Base-by-base conservation (phyloP, 202 grass and related monocot species). In the Setaria viridis region DNA sequence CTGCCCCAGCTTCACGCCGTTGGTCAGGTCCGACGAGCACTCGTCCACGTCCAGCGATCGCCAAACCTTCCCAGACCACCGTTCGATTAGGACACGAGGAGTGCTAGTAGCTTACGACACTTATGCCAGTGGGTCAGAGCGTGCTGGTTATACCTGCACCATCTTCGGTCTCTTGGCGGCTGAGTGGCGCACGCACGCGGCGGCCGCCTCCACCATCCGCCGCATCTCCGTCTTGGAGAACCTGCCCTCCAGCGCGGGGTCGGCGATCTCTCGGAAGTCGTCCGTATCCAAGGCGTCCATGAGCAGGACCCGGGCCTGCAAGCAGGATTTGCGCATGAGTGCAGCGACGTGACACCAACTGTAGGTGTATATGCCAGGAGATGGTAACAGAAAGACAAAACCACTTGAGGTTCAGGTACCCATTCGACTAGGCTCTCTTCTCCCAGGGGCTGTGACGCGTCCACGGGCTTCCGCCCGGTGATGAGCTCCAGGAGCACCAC, bases 401-500 rank as follows among this genome's bases (percentile, higher is more conserved):
- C 43, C 8, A 41, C 39, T 46, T 46, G 7, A 46, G 25, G 48
- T 50, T 13, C 2, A 14, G 12, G 15, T 91, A 95, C 93, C 93
- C 93, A 94, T 92, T 90, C 93, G 10, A 98, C 95, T 15, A 93
- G 67, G 75, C 91, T 95, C 65, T 93, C 93, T 80, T 98, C 95
- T 63, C 93, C 93, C 1, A 85, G 34, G 2, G 95, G 91, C 3
- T 92, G 87, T 7, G 91, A 93, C 19, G 87, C 49, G 81, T 62
- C 93, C 5, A 98, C 87, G 19, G 95, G 92, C 85, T 92, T 93
- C 73, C 87, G 93, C 48, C 95, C 95, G 0, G 95, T 95, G 83
- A 98, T 90, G 20, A 95, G 93, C 87, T 98, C 95, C 62, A 95
- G 81, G 67, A 98, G 93, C 89, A 98, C 95, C 42, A 95, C 95